Conservation (phyloP, 1,284 basidiomycete species). For the Coniferiporia sulphurascens region DNA sequence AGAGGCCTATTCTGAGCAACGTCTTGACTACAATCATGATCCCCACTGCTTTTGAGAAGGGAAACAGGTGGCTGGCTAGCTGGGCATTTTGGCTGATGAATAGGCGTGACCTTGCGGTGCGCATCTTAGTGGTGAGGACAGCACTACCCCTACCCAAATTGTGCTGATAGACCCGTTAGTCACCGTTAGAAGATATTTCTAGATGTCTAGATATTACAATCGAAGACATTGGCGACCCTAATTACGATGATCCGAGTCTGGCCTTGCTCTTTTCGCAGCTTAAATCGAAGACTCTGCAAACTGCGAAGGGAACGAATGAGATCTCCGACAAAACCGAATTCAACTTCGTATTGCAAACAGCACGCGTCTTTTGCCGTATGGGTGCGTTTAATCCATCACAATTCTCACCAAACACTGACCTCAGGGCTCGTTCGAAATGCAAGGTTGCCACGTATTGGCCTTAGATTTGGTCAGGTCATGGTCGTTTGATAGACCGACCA, state of each 20-base stretch:
- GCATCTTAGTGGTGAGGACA: conserved; percentile 67
- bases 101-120: conserved; percentile 80
- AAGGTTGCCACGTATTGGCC: conserved; percentile 90
- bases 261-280: conserved; percentile 89
- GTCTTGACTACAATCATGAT: conserved; percentile 75
- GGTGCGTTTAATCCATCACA: conserved; percentile 46
- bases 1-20: conserved; percentile 71
- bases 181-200: conserved; percentile 71
- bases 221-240: conserved; percentile 71
- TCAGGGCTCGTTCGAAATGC: neutral
- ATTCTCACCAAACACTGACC: conserved; percentile 7
- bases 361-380: conserved; percentile 88
- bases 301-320: conserved; percentile 86
- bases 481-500: conserved; percentile 78
- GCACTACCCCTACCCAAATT: conserved; percentile 1
- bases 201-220: conserved; percentile 48
- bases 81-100: conserved; percentile 95
- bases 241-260: conserved; percentile 89
- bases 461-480: conserved; percentile 83
- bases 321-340: conserved; percentile 85
- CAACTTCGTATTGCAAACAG: conserved; percentile 91
- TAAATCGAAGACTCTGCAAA: conserved; percentile 84
- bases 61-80: conserved; percentile 92
- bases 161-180: conserved; percentile 39
- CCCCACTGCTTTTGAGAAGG: conserved; percentile 78